These are phyloP conservation scores for Tardiomyces digboiensis DNA, from an alignment of 1,139 yeast species.

Conservation along the genomic window DNA sequence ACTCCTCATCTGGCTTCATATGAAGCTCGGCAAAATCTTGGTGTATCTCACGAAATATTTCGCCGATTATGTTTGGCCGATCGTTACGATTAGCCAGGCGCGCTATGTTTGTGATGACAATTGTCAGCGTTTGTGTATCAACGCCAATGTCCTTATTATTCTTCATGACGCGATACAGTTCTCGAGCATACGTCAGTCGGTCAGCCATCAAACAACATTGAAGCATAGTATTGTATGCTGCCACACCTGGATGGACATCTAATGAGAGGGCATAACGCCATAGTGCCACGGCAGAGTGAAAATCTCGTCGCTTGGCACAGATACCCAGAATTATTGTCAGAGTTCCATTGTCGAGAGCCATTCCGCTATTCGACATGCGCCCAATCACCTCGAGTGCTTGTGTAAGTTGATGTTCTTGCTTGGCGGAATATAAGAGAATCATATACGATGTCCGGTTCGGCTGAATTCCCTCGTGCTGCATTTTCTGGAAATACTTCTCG, in stretches of 20 bases:
- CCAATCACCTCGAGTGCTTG: conserved; percentile 24
- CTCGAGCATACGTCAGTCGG: conserved; percentile 12
- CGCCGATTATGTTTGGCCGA: conserved; percentile 3
- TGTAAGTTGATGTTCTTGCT: conserved; percentile 20
- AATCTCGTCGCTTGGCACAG: conserved; percentile 23
- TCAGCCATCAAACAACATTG: conserved; percentile 15
- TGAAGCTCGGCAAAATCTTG: conserved; percentile 4
- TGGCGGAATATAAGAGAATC: conserved; percentile 19
- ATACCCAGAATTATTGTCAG: conserved; percentile 21
- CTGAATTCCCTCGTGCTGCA: conserved; percentile 28
- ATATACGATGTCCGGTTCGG: conserved; percentile 22
- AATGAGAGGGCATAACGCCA: conserved; percentile 19
- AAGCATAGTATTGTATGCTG: conserved; percentile 19
- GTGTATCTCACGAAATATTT: conserved; percentile 3
- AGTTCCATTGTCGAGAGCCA: conserved; percentile 16
- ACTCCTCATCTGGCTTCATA: background rate
- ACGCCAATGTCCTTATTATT: conserved; percentile 9
- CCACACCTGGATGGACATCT: conserved; percentile 17
- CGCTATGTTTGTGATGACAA: conserved; percentile 13
- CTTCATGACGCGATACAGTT: conserved; percentile 12
- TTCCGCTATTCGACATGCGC: conserved; percentile 16
- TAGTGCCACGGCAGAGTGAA: conserved; percentile 18
- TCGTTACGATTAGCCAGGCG: conserved; percentile 6
- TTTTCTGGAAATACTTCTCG: conserved; percentile 37
- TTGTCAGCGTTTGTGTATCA: conserved; percentile 19